Percentiles rank a stretch among this genome's conserved stretches.
These are phyloP conservation scores for Melampsora occidentalis DNA, from an alignment of 1,284 basidiomycete genomes.

Conservation along the genomic window DNA sequence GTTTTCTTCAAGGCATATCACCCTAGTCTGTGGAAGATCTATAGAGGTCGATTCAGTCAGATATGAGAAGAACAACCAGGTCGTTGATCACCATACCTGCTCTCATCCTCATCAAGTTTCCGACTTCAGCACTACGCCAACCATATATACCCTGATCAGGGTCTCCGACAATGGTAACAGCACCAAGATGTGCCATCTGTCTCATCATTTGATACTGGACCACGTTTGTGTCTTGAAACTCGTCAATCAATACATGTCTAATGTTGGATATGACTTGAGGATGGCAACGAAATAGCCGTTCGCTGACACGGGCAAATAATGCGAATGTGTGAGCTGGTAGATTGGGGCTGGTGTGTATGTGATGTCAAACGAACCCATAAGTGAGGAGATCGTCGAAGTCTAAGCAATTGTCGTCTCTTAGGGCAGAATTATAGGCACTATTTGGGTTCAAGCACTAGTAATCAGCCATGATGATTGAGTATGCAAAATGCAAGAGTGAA, in stretches of 20 bases:
- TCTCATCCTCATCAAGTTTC: slow-evolving; percentile 74
- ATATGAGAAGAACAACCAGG: not conserved
- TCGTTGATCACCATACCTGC: slow-evolving; percentile 57
- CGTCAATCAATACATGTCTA: slow-evolving; percentile 79
- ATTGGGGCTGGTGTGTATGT: not conserved
- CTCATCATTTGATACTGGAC: slow-evolving; percentile 81
- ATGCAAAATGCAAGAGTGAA: slow-evolving; percentile 1
- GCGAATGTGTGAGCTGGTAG: not conserved
- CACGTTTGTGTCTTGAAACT: slow-evolving; percentile 86
- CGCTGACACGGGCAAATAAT: slow-evolving; percentile 51
- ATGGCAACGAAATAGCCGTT: slow-evolving; percentile 66
- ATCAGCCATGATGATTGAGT: slow-evolving; percentile 52
- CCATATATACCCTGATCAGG: slow-evolving; percentile 91
- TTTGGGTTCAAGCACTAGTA: slow-evolving; percentile 54
- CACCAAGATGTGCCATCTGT: slow-evolving; percentile 63
- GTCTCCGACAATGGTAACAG: slow-evolving; percentile 82
- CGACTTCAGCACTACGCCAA: slow-evolving; percentile 80
- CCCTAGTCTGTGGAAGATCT: slow-evolving; percentile 62
- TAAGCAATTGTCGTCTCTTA: slow-evolving; percentile 67
- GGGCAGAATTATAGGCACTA: slow-evolving; percentile 65
- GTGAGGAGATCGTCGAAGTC: slow-evolving; percentile 88
- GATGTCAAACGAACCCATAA: slow-evolving; percentile 57
- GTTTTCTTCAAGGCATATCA: slow-evolving; percentile 79
- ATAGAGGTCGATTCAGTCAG: not conserved
- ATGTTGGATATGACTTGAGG: slow-evolving; percentile 65